Conservation (phyloP, 2,329 filamentous ascomycete genomes). For the Fusarium goolgardi region DNA sequence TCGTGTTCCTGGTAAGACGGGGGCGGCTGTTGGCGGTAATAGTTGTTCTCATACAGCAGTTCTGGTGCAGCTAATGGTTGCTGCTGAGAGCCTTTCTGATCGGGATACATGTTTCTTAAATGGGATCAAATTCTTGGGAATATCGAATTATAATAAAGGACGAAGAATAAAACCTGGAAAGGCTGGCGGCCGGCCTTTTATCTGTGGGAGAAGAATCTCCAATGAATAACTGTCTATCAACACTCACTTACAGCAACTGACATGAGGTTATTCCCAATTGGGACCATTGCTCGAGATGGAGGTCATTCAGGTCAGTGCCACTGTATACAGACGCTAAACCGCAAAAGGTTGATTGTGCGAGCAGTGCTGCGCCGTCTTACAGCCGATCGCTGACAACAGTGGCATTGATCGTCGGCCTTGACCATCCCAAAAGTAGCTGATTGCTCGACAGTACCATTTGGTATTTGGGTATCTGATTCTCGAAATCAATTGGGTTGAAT, state of each 20-base stretch:
- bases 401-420: neutral
- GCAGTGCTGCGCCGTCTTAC: constrained; percentile 8
- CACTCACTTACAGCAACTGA: neutral
- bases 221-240: neutral
- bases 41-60: neutral
- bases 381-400: neutral
- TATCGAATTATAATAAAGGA: neutral
- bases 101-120: neutral
- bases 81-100: neutral
- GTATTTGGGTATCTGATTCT: accelerated
- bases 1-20: neutral
- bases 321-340: neutral
- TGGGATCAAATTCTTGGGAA: accelerated
- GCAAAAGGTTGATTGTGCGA: constrained; percentile 19
- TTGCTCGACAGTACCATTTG: neutral
- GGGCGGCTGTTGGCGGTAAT: neutral
- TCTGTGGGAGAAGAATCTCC: neutral
- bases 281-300: constrained; percentile 27
- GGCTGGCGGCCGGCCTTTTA: neutral
- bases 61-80: neutral
- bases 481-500: neutral
- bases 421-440: neutral
- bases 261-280: constrained; percentile 16
- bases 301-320: neutral
- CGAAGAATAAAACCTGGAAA: accelerated